A percentile compares a stretch with the other conserved stretches of the same genome.
phyloP scores from a whole-genome alignment of 768 basidiomycete species.

The Ramaria sp. region DNA sequence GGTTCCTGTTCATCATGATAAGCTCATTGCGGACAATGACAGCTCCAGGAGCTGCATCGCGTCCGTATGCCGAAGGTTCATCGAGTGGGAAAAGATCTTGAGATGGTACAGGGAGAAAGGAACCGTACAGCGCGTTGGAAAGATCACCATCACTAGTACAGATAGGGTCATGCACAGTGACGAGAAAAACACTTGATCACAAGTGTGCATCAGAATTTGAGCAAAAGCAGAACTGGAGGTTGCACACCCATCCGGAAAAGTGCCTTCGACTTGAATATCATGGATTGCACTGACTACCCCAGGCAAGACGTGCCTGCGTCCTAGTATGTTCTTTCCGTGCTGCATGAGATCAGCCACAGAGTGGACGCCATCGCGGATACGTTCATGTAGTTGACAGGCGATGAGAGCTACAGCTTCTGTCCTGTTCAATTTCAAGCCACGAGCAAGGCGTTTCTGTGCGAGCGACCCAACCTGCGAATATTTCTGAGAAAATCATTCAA shows the following conservation, averaged over 20 bases:
- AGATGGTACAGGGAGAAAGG: constrained; percentile 77
- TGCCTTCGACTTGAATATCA: constrained; percentile 91
- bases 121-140: constrained; percentile 82
- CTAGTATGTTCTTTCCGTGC: constrained; percentile 79
- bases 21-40: constrained; percentile 52
- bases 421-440: constrained; percentile 81
- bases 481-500: not conserved
- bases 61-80: constrained; percentile 37
- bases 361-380: constrained; percentile 82
- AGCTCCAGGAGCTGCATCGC: constrained; percentile 59
- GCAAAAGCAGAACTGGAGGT: not conserved
- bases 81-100: constrained; percentile 50
- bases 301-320: constrained; percentile 80
- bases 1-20: constrained; percentile 66
- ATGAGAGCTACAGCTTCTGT: constrained; percentile 87
- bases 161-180: constrained; percentile 93
- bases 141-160: constrained; percentile 74
- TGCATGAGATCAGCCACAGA: constrained; percentile 90
- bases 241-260: constrained; percentile 70
- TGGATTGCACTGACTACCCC: constrained; percentile 66
- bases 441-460: constrained; percentile 88
- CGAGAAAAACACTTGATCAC: constrained; percentile 68
- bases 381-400: constrained; percentile 85
- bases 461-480: constrained; percentile 62
- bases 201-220: not conserved